phyloP scores from a whole-genome alignment of 345 rosid species.

The Salix viminalis region DNA sequence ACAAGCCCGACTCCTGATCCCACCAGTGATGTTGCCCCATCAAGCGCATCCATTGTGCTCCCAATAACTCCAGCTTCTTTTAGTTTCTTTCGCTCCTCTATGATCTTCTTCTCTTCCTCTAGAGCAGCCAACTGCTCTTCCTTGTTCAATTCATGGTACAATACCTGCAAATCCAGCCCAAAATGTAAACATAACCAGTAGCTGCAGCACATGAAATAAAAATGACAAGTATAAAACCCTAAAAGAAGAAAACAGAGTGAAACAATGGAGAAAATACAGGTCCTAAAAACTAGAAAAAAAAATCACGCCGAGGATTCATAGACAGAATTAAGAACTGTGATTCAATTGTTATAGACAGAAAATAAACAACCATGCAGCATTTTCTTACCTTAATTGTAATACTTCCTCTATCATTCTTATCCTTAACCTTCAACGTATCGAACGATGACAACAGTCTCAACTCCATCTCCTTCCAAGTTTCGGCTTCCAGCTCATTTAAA shows the following conservation, averaged over 20 bases:
- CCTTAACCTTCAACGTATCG: slow-evolving; percentile 87
- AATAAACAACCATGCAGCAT: neutral
- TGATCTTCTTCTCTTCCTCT: slow-evolving; percentile 78
- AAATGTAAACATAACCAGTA: neutral
- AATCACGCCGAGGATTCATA: neutral
- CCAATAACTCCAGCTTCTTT: slow-evolving; percentile 93
- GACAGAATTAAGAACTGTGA: too few relatives aligned
- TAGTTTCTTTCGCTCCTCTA: slow-evolving; percentile 74
- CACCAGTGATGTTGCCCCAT: slow-evolving; percentile 57
- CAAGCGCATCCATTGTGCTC: slow-evolving; percentile 82
- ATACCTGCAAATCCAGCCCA: slow-evolving; percentile 32
- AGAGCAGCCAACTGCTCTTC: slow-evolving; percentile 84
- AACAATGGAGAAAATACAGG: neutral
- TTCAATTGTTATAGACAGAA: too few relatives aligned
- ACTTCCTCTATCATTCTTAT: slow-evolving; percentile 93
- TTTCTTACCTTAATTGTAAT: slow-evolving; percentile 62
- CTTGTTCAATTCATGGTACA: slow-evolving; percentile 64
- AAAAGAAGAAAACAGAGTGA: neutral
- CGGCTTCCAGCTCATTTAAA: slow-evolving; percentile 54
- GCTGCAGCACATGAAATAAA: neutral
- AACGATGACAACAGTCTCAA: slow-evolving; percentile 75
- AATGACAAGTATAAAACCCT: neutral
- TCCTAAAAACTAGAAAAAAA: neutral
- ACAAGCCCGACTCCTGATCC: slow-evolving; percentile 66
- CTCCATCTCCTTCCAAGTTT: slow-evolving; percentile 48